phyloP scores from a whole-genome alignment of 306 rosid species.

The Trichosanthes cucumerina region DNA sequence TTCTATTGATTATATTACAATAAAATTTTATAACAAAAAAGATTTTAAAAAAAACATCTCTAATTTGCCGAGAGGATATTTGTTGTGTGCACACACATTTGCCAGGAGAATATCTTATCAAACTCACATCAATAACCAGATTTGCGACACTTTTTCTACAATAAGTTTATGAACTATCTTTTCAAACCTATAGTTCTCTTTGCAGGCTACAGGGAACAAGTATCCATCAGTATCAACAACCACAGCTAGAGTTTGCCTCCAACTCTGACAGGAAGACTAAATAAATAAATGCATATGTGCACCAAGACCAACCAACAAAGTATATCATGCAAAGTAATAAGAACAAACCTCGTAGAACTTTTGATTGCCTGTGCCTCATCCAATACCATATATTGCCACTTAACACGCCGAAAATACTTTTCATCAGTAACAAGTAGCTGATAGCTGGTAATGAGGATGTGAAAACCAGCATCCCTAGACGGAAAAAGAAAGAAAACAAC shows the following conservation, averaged over 20 bases:
- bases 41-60: not conserved
- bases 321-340: constrained; percentile 6
- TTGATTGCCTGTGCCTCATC: constrained; percentile 99
- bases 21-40: not conserved
- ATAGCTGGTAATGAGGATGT: constrained; percentile 90
- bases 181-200: not conserved
- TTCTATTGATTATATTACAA: not conserved
- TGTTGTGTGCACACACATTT: not conserved
- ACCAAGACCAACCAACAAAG: not conserved
- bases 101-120: not conserved
- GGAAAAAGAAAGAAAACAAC: constrained; percentile 9
- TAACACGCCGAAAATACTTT: constrained; percentile 83
- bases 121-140: not conserved
- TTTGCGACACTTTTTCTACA: not conserved
- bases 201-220: not conserved
- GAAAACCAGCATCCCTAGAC: constrained; percentile 89
- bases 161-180: not conserved
- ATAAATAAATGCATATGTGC: not conserved
- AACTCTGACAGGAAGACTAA: not conserved
- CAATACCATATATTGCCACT: constrained; percentile 99
- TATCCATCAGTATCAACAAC: not conserved
- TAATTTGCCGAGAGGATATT: not conserved
- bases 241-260: not conserved
- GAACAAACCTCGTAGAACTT: constrained; percentile 70
- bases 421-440: constrained; percentile 85